Evolutionary conservation across 257 asterid species (phyloP), one percentile per base, ranked within the genome.

Genomic region (Craterostigma plantagineum): DNA sequence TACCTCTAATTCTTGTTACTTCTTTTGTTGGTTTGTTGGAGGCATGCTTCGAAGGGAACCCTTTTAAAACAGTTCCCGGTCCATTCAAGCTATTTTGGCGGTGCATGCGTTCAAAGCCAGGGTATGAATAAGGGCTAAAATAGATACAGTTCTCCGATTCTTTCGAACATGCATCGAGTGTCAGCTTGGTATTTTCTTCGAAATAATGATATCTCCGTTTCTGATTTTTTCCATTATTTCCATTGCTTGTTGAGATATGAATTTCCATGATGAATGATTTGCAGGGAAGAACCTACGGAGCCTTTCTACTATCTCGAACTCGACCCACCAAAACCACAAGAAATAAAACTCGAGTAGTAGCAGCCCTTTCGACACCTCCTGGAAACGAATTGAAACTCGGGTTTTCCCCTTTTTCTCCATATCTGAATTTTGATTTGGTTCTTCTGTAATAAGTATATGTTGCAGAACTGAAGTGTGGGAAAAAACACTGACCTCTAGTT

Each of bases 1-100:
- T n/a, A n/a, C n/a, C n/a, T n/a, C n/a, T n/a, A n/a, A n/a, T n/a
- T n/a, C n/a, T n/a, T n/a, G n/a, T n/a, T n/a, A n/a, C n/a, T n/a
- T n/a, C n/a, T n/a, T n/a, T n/a, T n/a, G n/a, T n/a, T n/a, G n/a
- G n/a, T n/a, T n/a, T n/a, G n/a, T n/a, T 60, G 58, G 55, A 87
- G 97, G 93, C 92, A 14, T 75, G 87, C 52, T 87, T 82, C 51
- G 98, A 87, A 65, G 98, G 98, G 46, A 87, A 87, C 47, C 95
- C 98, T 35, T 87, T 87, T 56, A 87, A 74, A 65, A 87, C 98
- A 35, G 61, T 87, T 59, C 98, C 95, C 8, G 95, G 93, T 35
- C 98, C 98, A 47, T 87, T 74, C 75, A 87, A 76, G 79, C 73
- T 82, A 18, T 87, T 87, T 52, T 75, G 71, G 69, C 71, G 41